phyloP scores from a whole-genome alignment of 1,139 yeast genomes.

The Yamadazyma triangularis region DNA sequence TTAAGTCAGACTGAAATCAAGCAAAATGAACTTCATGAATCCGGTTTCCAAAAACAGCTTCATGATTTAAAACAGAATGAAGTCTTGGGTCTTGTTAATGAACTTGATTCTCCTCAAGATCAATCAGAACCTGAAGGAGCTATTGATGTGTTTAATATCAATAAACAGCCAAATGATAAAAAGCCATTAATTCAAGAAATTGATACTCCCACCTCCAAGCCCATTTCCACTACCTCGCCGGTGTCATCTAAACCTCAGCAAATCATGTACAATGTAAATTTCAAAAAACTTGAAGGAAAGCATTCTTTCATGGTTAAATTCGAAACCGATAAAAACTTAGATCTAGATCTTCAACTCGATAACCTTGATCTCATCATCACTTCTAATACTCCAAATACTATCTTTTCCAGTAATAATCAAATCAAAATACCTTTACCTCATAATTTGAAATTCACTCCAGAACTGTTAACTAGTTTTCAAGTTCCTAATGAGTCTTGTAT shows the following conservation, averaged over 20 bases:
- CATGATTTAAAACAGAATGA: conserved; percentile 35
- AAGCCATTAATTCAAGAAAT: conserved; percentile 41
- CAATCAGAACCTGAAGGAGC: conserved; percentile 13
- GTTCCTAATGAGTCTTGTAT: too few relatives aligned
- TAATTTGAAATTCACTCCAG: too few relatives aligned
- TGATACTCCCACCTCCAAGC: conserved; percentile 4
- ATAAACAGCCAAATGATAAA: conserved; percentile 1
- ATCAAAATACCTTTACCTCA: too few relatives aligned
- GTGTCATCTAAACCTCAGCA: not conserved
- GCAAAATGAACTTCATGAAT: conserved; percentile 23
- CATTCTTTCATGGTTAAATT: not conserved
- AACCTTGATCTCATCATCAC: too few relatives aligned
- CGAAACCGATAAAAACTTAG: conserved; percentile 4
- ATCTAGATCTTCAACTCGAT: too few relatives aligned
- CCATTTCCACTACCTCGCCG: not conserved
- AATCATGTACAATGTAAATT: conserved; percentile 7
- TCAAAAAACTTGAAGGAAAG: conserved; percentile 5
- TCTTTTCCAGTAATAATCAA: conserved; percentile 4
- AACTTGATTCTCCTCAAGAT: too few relatives aligned
- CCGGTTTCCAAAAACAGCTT: conserved; percentile 29
- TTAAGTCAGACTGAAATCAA: conserved; percentile 32
- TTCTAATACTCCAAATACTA: conserved; percentile 3
- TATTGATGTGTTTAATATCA: conserved; percentile 5
- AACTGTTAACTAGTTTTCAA: too few relatives aligned
- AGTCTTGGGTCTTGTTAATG: conserved; percentile 38